Evolutionary conservation across 2,329 filamentous ascomycete genomes (phyloP), one percentile per base, ranked within the genome.

Genomic region (Ophiocordyceps australis): DNA sequence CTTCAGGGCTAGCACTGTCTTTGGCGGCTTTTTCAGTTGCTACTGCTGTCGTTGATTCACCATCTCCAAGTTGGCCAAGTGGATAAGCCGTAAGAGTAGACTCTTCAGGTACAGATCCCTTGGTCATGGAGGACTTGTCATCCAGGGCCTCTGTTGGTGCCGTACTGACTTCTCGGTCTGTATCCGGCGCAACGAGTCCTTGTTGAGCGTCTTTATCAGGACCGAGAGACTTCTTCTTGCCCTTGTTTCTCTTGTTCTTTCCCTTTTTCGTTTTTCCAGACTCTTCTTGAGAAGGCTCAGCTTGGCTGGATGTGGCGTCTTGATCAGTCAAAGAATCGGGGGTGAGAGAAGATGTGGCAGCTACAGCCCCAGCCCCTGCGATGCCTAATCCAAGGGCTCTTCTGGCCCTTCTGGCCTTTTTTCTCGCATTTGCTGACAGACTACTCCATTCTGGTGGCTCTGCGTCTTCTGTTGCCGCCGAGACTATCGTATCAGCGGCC

Each of bases 321-420:
- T 35, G 26, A 15, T 21, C 29, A 25, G 30, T 33, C 8, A 22
- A 11, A 10, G 29, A 18, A 9, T 30, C 29, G 7, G 26, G 21
- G 5, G 28, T 16, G n/a, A 22, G 10, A n/a, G 20, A 9, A 20
- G 26, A 9, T 12, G 22, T 14, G 5, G 14, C 13, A 7, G 20
- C 22, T 10, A 38, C 34, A 9, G 25, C 23, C 11, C 23, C 28
- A 19, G 21, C 20, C 13, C 15, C 27, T 14, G 25, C 18, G 14
- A 34, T 31, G 16, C 28, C 28, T 9, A 14, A 20, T 4, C 18
- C 26, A 15, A 29, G 11, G 23, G 29, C 21, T 35, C 27, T 36
- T 38, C 26, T 29, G 32, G 30, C 35, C 26, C 36, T 40, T 22
- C 30, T 40, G 18, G 20, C 30, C 27, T 32, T 33, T 24, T 24